Evolutionary conservation across 495 filamentous ascomycete genomes (phyloP).

Genomic region (Xylaria intraflava): DNA sequence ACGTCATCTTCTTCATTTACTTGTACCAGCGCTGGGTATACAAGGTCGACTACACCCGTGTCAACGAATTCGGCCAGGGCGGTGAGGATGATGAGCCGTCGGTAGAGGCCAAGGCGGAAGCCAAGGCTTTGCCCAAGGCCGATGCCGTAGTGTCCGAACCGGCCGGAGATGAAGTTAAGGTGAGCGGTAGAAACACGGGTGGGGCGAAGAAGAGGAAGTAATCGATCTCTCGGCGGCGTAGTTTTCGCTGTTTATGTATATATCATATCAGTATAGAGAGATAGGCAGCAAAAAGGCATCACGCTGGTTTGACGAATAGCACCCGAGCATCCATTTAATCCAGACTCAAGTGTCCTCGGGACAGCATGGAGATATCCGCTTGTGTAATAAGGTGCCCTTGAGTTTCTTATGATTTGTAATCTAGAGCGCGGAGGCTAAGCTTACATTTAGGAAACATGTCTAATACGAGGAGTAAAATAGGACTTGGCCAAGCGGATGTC

Average conservation of each 20-base stretch:
- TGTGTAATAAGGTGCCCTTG: too few relatives aligned
- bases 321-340: too few relatives aligned
- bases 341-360: too few relatives aligned
- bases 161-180: conserved; percentile 24
- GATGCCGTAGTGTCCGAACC: conserved; percentile 16
- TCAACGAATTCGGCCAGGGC: conserved; percentile 98
- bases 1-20: conserved; percentile 97
- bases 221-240: neutral
- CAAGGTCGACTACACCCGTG: conserved; percentile 81
- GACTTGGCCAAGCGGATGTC: too few relatives aligned
- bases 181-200: conserved; percentile 38
- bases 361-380: too few relatives aligned
- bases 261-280: neutral
- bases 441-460: too few relatives aligned
- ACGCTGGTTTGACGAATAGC: neutral
- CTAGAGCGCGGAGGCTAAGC: too few relatives aligned
- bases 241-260: neutral
- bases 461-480: too few relatives aligned
- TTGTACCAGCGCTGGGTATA: conserved; percentile 94
- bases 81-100: conserved; percentile 68
- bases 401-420: too few relatives aligned
- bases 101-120: conserved; percentile 14
- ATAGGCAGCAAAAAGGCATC: neutral
- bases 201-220: conserved; percentile 46
- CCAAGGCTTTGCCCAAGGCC: conserved; percentile 17